Evolutionary conservation across 2,329 filamentous ascomycete species (phyloP), one percentile per base, ranked within the genome.

Genomic region (Neonectria ditissima): DNA sequence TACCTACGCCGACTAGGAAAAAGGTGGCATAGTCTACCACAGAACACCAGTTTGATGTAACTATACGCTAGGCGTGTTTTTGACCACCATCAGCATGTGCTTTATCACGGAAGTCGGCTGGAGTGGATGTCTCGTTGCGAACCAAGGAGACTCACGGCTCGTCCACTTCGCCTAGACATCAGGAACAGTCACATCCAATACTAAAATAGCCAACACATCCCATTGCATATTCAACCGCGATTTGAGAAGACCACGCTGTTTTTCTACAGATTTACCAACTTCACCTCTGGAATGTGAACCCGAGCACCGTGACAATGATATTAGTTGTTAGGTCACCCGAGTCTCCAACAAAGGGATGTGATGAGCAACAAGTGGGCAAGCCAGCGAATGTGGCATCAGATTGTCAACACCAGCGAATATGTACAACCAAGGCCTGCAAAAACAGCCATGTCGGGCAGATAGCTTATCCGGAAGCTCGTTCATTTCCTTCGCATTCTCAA

Each of bases 391-490:
- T 65, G 65, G 54, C 59, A 65, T 64, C 53, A 67, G 53, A 65
- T 66, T 65, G 63, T 67, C 53, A 63, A 68, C 52, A 68, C 67
- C 64, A 65, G 63, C 56, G 67, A 61, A 63, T 69, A 68, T 73
- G 62, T 73, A 73, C 69, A 74, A 72, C 67, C 71, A 65, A 74
- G 65, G 60, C 66, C 63, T 69, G 64, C 65, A 71, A 68, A 66
- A 70, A 71, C 65, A 73, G 55, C 55, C 65, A 65, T 51, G 60
- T 66, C 59, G 53, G 34, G 58, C 48, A 63, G 65, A 67, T 68
- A 63, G 69, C 65, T 67, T 71, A 57, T 63, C 59, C 64, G 51
- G 69, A 73, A 72, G 65, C 64, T 60, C 55, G 50, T 68, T 65
- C 71, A 63, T 68, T 63, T 65, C 65, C 65, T 66, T 68, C 52